Base-by-base conservation (phyloP, 2,329 filamentous ascomycete species). In the Didymella lethalis region DNA sequence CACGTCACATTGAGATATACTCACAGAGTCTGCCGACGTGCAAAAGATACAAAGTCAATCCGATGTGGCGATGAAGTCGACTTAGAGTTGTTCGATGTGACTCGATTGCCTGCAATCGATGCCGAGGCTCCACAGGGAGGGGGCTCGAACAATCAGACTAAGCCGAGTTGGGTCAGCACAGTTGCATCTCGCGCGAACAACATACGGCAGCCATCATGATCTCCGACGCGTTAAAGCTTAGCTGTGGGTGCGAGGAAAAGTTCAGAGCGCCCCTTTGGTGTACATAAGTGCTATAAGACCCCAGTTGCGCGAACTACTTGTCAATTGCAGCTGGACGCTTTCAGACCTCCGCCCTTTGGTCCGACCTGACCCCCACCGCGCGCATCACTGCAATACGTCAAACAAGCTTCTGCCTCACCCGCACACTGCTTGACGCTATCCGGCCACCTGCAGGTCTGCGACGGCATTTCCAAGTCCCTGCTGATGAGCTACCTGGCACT, bases 371-470 rank as follows among this genome's bases (percentile, higher is more conserved):
- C 38, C 56, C 52, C 49, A 41, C 52, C 54, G 32, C 50, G 28
- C 53, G 59, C 62, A 59, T 48, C 51, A 43, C 48, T 34, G 55
- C 58, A 59, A 18, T 54, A 61, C 52, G 26, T 61, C 61, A 65
- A 63, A 70, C 66, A 64, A 62, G 63, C 64, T 64, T 64, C 64
- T 68, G 64, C 66, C 64, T 59, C 56, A 51, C 56, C 56, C 50
- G 56, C 50, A 14, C 20, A 23, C 46, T 46, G 50, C 40, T 64
- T 64, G 49, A 44, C 55, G 59, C 67, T 49, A 71, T 67, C 67
- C 66, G 62, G 57, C 58, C 49, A 62, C 57, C 63, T 62, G 55
- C 54, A 59, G 66, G 54, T 64, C 71, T 74, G 72, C 72, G 71
- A 74, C 72, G 68, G 48, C 40, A 51, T 62, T 36, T 59, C 45